Evolutionary conservation across 2,329 filamentous ascomycete genomes (phyloP), one percentile per base, ranked within the genome.

Genomic region (Beauveria sp.): DNA sequence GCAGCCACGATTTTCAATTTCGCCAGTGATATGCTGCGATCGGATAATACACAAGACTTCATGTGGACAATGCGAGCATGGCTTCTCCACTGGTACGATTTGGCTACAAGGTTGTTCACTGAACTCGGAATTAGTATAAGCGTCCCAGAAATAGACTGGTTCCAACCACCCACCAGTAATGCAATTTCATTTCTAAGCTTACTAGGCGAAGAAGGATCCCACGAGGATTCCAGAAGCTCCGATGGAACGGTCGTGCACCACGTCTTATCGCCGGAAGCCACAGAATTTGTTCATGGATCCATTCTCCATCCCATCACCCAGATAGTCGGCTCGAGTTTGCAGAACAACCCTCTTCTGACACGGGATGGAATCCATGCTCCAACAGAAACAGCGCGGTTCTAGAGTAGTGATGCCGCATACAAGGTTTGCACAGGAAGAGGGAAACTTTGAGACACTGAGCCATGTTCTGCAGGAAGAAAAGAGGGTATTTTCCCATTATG

Each of bases 1-100:
- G 68, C 73, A 26, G 66, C 70, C 30, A 67, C 55, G 49, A 62
- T 73, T 24, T 74, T 70, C 64, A 67, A 73, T 64, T 70, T 73
- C 22, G 61, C 69, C 56, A 68, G 60, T 60, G 65, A 70, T 26
- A 68, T 71, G 65, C 65, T 74, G 6, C 62, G 60, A 18, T 60
- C 58, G 2, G 57, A 58, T 1, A 53, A 60, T 12, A 56, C 57
- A n/a, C 64, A 70, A 50, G 46, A 62, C 5, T 58, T 24, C 2
- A 46, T 67, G 12, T 71, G 64, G 69, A 2, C 22, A 5, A 70
- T 69, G 67, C 66, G 70, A 3, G 16, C 61, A 3, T 73, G 72
- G 73, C 62, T 74, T 20, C 24, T 67, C 53, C 63, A 70, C 42
- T 72, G 65, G 70, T 72, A 70, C 38, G 40, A 60, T 20, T 43